These are phyloP conservation scores for Tylopilus plumbeoviolaceoides DNA, from an alignment of 768 basidiomycete species.

Conservation along the genomic window DNA sequence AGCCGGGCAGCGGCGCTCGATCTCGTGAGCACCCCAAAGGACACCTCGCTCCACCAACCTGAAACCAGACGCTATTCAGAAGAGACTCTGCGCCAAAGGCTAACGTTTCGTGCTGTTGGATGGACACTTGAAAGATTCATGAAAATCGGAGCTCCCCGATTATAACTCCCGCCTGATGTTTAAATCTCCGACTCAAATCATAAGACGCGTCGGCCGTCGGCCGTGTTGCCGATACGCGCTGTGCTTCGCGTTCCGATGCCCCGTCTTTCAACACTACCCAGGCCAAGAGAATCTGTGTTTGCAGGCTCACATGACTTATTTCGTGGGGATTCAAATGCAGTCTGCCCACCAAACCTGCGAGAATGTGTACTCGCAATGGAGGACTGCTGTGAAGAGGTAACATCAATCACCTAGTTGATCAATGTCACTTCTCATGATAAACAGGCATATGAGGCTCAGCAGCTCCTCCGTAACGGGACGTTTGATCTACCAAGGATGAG, in stretches of 20 bases:
- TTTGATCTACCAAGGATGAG: slow-evolving; percentile 69
- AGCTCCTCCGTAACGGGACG: slow-evolving; percentile 65
- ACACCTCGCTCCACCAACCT: slow-evolving; percentile 79
- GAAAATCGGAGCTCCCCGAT: slow-evolving; percentile 18
- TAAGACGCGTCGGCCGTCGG: slow-evolving; percentile 11
- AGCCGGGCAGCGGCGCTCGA: slow-evolving; percentile 35
- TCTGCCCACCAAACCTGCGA: slow-evolving; percentile 66
- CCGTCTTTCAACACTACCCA: slow-evolving; percentile 46
- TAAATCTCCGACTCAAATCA: slow-evolving; percentile 24
- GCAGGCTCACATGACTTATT: slow-evolving; percentile 62
- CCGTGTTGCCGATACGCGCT: slow-evolving; percentile 12
- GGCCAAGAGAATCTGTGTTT: slow-evolving; percentile 65
- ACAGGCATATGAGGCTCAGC: slow-evolving; percentile 66
- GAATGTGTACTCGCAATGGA: slow-evolving; percentile 79
- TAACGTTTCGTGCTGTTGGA: slow-evolving; percentile 64
- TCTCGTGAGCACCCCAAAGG: slow-evolving; percentile 50
- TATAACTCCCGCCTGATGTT: slow-evolving; percentile 25
- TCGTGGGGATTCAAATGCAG: slow-evolving; percentile 56
- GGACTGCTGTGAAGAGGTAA: slow-evolving; percentile 76
- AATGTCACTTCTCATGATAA: background rate
- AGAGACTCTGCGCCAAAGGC: slow-evolving; percentile 38
- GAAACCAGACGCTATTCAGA: slow-evolving; percentile 61
- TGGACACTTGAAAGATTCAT: slow-evolving; percentile 52
- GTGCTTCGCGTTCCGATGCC: slow-evolving; percentile 31
- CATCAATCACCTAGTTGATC: slow-evolving; percentile 3